phyloP scores from a whole-genome alignment of 73 alveolate genomes.

The Paramecium biaurelia region DNA sequence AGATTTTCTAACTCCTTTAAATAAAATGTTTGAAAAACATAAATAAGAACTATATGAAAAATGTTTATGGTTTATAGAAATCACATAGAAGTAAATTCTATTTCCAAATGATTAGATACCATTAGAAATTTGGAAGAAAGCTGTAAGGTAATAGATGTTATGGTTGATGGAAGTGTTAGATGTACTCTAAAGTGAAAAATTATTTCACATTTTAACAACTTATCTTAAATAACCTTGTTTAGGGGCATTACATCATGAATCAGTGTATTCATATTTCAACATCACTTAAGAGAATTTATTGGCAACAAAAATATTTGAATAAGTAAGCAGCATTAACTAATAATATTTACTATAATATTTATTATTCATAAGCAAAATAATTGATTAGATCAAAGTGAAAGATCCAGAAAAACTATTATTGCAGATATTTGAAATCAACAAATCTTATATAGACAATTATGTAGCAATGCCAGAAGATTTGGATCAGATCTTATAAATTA shows the following conservation, averaged over 20 bases:
- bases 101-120: constrained; percentile 14
- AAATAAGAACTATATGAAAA: background rate
- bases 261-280: background rate
- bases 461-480: constrained; percentile 31
- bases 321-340: background rate
- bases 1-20: constrained; percentile 26
- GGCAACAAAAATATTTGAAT: background rate
- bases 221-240: constrained; percentile 10
- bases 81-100: background rate
- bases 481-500: background rate
- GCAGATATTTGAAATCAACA: background rate
- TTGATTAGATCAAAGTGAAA: background rate
- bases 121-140: constrained; percentile 18
- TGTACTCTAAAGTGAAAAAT: background rate
- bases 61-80: constrained; percentile 40
- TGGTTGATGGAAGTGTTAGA: constrained; percentile 43
- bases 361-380: background rate
- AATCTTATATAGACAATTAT: constrained; percentile 14
- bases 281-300: background rate
- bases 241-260: background rate
- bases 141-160: background rate
- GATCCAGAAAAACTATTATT: background rate
- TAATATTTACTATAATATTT: background rate
- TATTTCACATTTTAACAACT: background rate
- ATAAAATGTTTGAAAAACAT: constrained; percentile 17